phyloP scores from a whole-genome alignment of 768 basidiomycete species.

The Mycena crocata region DNA sequence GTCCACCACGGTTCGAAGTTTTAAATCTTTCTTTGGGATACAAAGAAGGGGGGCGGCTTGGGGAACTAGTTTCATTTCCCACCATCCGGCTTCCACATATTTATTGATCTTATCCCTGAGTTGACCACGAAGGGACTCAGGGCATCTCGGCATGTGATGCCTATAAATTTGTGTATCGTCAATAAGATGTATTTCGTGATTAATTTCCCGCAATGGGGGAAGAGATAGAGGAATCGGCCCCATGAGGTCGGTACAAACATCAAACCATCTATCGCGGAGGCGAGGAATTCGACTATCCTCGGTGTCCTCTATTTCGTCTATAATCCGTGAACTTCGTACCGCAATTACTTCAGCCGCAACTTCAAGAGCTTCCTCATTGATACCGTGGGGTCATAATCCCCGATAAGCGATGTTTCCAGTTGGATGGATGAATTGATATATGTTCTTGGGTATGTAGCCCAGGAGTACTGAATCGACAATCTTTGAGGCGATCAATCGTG shows the following conservation, averaged over 20 bases:
- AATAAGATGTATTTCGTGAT: conserved; percentile 45
- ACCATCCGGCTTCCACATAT: conserved; percentile 20
- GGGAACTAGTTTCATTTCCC: conserved; percentile 9
- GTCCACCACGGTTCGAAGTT: conserved; percentile 49
- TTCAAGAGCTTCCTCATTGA: not conserved
- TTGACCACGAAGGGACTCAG: conserved; percentile 34
- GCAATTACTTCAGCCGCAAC: not conserved
- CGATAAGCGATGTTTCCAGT: not conserved
- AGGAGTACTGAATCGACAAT: no score
- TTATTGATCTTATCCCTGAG: conserved; percentile 13
- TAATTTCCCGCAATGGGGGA: conserved; percentile 44
- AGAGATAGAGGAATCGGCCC: conserved; percentile 27
- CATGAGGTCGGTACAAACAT: conserved; percentile 29
- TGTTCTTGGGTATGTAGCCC: not conserved
- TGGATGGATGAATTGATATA: no score
- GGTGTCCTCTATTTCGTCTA: no score
- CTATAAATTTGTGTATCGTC: conserved; percentile 36
- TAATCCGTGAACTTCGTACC: not conserved
- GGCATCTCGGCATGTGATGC: conserved; percentile 39
- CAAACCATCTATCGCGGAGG: conserved; percentile 15
- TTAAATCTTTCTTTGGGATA: conserved; percentile 39
- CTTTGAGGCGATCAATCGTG: no score
- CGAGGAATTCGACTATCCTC: not conserved
- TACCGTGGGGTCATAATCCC: not conserved
- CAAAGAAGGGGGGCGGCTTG: conserved; percentile 41